Evolutionary conservation across 495 filamentous ascomycete genomes (phyloP), one percentile per base, ranked within the genome.

Genomic region (Hypoxylon trugodes): DNA sequence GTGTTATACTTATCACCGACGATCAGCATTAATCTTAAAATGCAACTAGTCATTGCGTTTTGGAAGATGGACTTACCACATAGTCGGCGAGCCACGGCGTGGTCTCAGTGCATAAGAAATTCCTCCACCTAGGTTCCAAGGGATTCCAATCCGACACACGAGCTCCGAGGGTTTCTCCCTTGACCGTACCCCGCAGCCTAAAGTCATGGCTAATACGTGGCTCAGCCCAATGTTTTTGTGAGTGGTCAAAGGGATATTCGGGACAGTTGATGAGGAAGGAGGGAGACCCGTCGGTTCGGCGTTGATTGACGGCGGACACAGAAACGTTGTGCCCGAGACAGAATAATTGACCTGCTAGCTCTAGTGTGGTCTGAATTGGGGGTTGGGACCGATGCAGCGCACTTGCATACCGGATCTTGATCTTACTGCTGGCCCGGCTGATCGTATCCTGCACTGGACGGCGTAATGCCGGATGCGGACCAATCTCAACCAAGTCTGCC

Each of bases 381-480:
- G 57, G 40, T 13, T 58, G 36, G 9, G 56, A 65, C 18, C 68
- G 38, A 36, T 59, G 50, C 0, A 73, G 58, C 1, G 65, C 53
- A 1, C 64, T 56, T n/a, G 51, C 55, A 21, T 73, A 71, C 19
- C 42, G 46, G 26, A 67, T 66, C 12, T 51, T 41, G n/a, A 48
- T 65, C 54, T 65, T 65, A 15, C 53, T 52, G 21, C 52, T 52
- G 19, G 38, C 26, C 21, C 59, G 53, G 26, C 28, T 48, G 10
- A 57, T 26, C 21, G 41, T 77, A 30, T 86, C 74, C 8, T 76
- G 73, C 4, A 85, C 50, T 0, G 84, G 82, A 1, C 79, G 76
- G 26, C 77, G 73, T 0, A 89, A 65, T 0, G 85, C 81, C 8
- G 74, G 65, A 51, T 89, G 86, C 41, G 87, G 81, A 0, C 87